phyloP scores from a whole-genome alignment of 768 basidiomycete genomes.

The Mycena latifolia region DNA sequence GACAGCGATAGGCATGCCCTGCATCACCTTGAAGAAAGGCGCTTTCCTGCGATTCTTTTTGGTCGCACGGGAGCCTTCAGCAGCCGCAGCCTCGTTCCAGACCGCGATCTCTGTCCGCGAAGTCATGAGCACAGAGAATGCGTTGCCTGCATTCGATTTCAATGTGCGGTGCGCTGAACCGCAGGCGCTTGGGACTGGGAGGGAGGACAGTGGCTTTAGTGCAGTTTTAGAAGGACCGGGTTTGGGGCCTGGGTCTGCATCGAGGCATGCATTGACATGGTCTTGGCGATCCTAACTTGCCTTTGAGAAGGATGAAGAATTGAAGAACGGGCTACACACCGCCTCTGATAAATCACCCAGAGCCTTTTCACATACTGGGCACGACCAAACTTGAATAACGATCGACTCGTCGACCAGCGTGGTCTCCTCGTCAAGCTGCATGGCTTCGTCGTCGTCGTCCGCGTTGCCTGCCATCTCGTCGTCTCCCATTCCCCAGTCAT shows the following conservation, averaged over 20 bases:
- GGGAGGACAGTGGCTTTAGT: conserved; percentile 42
- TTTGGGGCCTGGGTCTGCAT: conserved; percentile 32
- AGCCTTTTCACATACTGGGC: conserved; percentile 46
- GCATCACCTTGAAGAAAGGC: conserved; percentile 95
- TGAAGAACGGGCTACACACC: conserved; percentile 24
- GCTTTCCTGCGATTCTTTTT: conserved; percentile 76
- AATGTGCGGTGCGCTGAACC: conserved; percentile 31
- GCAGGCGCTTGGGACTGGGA: conserved; percentile 35
- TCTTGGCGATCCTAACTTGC: conserved; percentile 57
- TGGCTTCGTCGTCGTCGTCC: conserved; percentile 40
- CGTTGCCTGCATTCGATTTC: conserved; percentile 45
- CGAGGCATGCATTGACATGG: conserved; percentile 73
- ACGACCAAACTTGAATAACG: conserved; percentile 28
- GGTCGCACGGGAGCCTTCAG: conserved; percentile 61
- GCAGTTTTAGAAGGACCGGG: conserved; percentile 27
- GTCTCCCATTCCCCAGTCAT: conserved; percentile 80
- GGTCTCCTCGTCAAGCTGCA: conserved; percentile 37
- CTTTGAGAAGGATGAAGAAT: background rate
- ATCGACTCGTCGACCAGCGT: conserved; percentile 38
- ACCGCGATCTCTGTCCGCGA: conserved; percentile 82
- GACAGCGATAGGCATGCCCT: conserved; percentile 74
- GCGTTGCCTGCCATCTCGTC: conserved; percentile 65
- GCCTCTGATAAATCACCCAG: conserved; percentile 30
- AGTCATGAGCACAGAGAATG: conserved; percentile 92
- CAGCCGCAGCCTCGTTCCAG: conserved; percentile 84